Conservation (phyloP, 2,329 filamentous ascomycete genomes). For the Colletotrichum lupini region DNA sequence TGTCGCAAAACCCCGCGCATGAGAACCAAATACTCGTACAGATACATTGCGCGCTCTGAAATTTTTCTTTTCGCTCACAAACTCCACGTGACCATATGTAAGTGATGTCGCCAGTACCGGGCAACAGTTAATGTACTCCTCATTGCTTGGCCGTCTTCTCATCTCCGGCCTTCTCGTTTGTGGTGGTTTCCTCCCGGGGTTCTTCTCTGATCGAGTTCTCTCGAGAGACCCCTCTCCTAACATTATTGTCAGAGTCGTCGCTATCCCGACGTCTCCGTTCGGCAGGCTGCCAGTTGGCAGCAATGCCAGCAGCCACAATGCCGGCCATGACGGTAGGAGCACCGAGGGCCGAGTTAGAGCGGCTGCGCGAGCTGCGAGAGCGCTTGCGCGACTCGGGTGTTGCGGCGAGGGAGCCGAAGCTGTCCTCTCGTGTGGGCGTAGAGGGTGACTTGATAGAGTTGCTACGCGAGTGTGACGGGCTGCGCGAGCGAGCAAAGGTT, state of each 20-base stretch:
- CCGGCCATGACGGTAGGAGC: constrained; percentile 86
- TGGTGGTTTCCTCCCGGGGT: constrained; percentile 3
- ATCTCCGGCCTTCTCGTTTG: constrained; percentile 24
- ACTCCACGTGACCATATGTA: constrained; percentile 11
- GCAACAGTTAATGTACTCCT: constrained; percentile 23
- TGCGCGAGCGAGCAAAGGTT: constrained; percentile 71
- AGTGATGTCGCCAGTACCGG: constrained; percentile 1
- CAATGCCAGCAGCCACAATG: constrained; percentile 81
- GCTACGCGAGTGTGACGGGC: constrained; percentile 72
- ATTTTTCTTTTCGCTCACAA: neutral
- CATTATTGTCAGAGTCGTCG: constrained; percentile 44
- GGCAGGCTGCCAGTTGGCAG: constrained; percentile 80
- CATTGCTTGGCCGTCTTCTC: constrained; percentile 24
- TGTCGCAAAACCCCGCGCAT: neutral
- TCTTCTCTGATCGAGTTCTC: constrained; percentile 33
- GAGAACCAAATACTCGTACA: constrained; percentile 9
- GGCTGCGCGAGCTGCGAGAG: constrained; percentile 74
- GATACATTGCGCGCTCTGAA: neutral
- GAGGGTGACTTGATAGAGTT: constrained; percentile 71
- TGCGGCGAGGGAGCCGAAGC: constrained; percentile 58
- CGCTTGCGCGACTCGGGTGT: constrained; percentile 72
- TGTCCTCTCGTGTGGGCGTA: constrained; percentile 71
- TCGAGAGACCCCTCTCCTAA: constrained; percentile 25
- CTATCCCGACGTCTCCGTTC: constrained; percentile 58
- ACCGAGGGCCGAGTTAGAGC: constrained; percentile 77